Evolutionary conservation across 1,139 yeast species (phyloP), one percentile per base, ranked within the genome.

Genomic region (Blastobotrys aristatus): DNA sequence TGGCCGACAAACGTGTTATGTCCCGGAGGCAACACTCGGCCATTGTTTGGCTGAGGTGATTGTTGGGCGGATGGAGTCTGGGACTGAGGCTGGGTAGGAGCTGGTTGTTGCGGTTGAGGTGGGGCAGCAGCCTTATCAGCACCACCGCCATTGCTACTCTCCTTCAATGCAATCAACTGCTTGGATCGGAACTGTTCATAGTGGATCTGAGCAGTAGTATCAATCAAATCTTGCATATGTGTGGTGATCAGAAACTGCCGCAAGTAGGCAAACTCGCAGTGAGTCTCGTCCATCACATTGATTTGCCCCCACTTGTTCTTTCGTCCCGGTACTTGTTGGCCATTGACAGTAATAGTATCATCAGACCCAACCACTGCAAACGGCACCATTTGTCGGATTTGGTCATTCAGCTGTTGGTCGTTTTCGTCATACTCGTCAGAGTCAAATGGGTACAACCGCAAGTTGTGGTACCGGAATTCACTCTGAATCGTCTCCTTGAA

Each of bases 331-430:
- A 88, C 86, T 27, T 76, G 70, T 61, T 84, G 86, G 41, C 96
- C 97, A 48, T 68, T 67, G 39, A 69, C 62, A 44, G 67, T 66
- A 43, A 69, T 60, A 50, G 82, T 76, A 52, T 74, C 77, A 64
- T 89, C 95, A n/a, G 96, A 84, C 37, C 97, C 98, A 48, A 90
- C 89, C 43, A 92, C 80, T 1, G 98, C 97, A 72, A 92, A 92
- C 27, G 98, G 98, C 57, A 90, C 79, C 58, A 67, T 59, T 26
- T 57, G 55, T 79, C 78, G 44, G 83, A 86, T 74, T 50, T 60
- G 61, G 40, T 66, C 65, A 52, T 69, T 69, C 52, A 67, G 53
- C 31, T 55, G 57, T 41, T 62, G 60, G 56, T 72, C 75, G 29
- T 64, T 68, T 61, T 85, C 95, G 59, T 80, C 79, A 50, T 66